Conservation (phyloP, 495 filamentous ascomycete species). For the Oleoguttula mirabilis region DNA sequence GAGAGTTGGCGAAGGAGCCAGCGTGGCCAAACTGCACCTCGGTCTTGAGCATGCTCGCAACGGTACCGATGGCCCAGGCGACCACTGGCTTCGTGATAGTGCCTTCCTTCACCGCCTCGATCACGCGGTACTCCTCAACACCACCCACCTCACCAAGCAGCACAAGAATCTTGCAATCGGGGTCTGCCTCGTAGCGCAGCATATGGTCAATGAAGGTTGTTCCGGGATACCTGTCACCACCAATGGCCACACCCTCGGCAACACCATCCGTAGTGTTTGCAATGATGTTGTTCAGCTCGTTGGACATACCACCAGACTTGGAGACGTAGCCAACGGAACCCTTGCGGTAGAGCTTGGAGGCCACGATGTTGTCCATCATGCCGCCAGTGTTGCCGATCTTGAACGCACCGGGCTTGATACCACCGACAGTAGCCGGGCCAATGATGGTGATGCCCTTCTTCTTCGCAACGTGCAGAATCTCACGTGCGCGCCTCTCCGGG, state of each 20-base stretch:
- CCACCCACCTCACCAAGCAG: conserved; percentile 97
- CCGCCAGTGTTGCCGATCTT: conserved; percentile 99
- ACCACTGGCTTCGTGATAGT: conserved; percentile 95
- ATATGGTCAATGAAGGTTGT: conserved; percentile 99
- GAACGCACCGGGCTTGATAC: conserved; percentile 97
- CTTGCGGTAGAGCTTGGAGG: conserved; percentile 98
- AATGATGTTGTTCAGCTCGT: conserved; percentile 99
- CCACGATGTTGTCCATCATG: conserved; percentile 99
- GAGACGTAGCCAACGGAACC: conserved; percentile 98
- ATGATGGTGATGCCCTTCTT: conserved; percentile 99
- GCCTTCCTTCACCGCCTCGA: conserved; percentile 91
- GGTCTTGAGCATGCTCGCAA: conserved; percentile 99
- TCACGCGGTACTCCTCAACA: conserved; percentile 98
- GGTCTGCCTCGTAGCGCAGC: conserved; percentile 86
- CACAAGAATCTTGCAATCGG: conserved; percentile 91
- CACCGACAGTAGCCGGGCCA: conserved; percentile 94
- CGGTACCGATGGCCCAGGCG: conserved; percentile 98
- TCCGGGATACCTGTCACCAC: conserved; percentile 95
- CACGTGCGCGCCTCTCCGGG: conserved; percentile 93
- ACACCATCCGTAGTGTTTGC: conserved; percentile 92
- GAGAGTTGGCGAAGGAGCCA: conserved; percentile 95
- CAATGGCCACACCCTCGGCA: conserved; percentile 97
- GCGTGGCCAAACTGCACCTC: conserved; percentile 99
- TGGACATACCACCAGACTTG: conserved; percentile 99
- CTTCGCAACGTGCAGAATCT: conserved; percentile 86